These are phyloP conservation scores for Calonectria crousiana DNA, from an alignment of 2,329 filamentous ascomycete species.

Conservation along the genomic window DNA sequence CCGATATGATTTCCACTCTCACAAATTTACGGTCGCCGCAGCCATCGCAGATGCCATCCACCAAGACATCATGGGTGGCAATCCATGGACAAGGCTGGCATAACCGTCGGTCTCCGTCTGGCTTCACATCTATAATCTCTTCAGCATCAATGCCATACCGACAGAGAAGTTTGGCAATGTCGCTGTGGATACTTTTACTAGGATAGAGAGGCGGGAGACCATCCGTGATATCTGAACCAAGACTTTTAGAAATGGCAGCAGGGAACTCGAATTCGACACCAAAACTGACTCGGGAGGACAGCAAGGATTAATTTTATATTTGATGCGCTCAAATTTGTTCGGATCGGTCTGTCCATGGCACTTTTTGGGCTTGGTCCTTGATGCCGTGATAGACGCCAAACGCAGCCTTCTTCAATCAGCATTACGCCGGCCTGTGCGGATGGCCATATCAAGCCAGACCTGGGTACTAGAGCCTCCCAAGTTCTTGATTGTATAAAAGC, in stretches of 20 bases:
- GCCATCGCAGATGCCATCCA: neutral
- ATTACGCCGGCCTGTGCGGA: neutral
- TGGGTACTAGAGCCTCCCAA: neutral
- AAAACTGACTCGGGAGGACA: neutral
- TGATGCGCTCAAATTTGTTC: neutral
- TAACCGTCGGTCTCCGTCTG: neutral
- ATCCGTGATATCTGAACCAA: too few relatives aligned
- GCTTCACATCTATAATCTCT: neutral
- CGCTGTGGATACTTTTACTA: neutral
- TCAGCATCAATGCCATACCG: neutral
- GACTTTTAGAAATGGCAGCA: too few relatives aligned
- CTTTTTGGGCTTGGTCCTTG: neutral
- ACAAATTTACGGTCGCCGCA: neutral
- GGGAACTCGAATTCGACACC: neutral
- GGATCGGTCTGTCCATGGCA: neutral
- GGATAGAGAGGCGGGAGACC: neutral
- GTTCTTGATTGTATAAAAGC: neutral
- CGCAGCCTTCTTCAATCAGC: neutral
- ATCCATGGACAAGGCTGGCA: neutral
- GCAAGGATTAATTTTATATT: neutral
- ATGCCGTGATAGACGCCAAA: neutral
- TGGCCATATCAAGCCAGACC: neutral
- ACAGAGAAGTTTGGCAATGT: neutral
- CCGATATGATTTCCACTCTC: neutral
- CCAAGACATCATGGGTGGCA: neutral